These are phyloP conservation scores for Trametes meyenii DNA, from an alignment of 768 basidiomycete genomes.

Conservation along the genomic window DNA sequence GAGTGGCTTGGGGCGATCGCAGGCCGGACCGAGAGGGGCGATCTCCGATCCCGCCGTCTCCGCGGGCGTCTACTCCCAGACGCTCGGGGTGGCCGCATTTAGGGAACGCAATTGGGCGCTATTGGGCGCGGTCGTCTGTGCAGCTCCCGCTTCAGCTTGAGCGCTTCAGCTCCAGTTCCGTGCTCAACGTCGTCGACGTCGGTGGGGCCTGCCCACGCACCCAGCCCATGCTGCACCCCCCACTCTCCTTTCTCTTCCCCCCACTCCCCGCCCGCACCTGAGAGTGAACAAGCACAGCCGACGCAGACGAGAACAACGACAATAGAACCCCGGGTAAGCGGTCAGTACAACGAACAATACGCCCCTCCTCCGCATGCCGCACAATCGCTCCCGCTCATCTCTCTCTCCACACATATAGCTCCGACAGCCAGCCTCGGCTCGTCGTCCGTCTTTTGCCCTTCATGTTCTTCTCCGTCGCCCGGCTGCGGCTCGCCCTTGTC, in stretches of 20 bases:
- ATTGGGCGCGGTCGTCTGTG: no score
- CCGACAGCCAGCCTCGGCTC: conserved; percentile 5
- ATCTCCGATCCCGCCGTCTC: no score
- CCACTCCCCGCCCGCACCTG: neutral
- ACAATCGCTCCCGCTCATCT: neutral
- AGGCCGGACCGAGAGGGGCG: no score
- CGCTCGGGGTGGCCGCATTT: neutral
- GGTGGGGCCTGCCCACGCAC: neutral
- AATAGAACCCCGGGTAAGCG: conserved; percentile 14
- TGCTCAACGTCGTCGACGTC: neutral
- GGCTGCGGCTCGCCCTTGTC: conserved; percentile 62
- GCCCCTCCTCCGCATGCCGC: conserved; percentile 15
- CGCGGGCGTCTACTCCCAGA: neutral
- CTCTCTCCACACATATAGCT: neutral
- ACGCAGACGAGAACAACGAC: conserved; percentile 13
- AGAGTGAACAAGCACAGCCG: neutral
- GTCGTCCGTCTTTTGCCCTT: conserved; percentile 33
- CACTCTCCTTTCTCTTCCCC: neutral
- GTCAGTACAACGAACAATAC: conserved; percentile 16
- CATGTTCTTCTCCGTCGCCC: conserved; percentile 73
- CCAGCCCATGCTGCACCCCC: neutral
- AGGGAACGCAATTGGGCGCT: no score
- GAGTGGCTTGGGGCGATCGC: no score
- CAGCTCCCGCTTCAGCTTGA: no score
- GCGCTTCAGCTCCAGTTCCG: no score